These are phyloP conservation scores for Colletotrichum agaves DNA, from an alignment of 2,329 filamentous ascomycete genomes.

Conservation along the genomic window DNA sequence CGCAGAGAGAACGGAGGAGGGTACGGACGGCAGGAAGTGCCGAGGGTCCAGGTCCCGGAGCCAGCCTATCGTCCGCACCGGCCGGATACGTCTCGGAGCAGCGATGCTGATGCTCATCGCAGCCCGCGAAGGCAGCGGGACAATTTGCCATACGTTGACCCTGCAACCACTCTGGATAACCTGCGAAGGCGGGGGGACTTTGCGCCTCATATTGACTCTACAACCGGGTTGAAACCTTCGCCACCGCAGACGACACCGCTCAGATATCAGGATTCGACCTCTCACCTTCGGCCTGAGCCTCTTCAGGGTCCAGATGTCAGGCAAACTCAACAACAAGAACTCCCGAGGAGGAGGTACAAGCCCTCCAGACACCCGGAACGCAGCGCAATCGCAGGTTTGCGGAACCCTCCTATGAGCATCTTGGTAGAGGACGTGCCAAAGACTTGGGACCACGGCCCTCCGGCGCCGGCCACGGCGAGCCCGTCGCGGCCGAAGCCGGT, in stretches of 20 bases:
- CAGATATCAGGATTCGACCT: neutral
- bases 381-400: neutral
- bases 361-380: neutral
- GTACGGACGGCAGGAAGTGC: neutral
- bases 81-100: neutral
- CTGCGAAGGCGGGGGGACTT: neutral
- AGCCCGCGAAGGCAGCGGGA: neutral
- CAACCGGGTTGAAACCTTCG: too few species aligned
- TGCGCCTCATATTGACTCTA: neutral
- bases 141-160: neutral
- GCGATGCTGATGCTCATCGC: neutral
- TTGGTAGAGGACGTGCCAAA: slow-evolving; percentile 14
- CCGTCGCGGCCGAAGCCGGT: neutral
- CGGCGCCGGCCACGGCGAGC: neutral
- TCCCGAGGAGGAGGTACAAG: neutral
- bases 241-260: neutral
- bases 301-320: neutral
- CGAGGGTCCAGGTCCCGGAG: neutral
- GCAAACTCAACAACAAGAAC: neutral
- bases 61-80: neutral
- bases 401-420: neutral
- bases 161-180: too few species aligned
- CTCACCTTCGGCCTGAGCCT: neutral
- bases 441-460: neutral
- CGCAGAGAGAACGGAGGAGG: neutral